Percentiles rank a stretch among this genome's conserved stretches.
Evolutionary conservation across 148 eudicot genomes (phyloP).

Genomic region (Rhododendron williamsianum): DNA sequence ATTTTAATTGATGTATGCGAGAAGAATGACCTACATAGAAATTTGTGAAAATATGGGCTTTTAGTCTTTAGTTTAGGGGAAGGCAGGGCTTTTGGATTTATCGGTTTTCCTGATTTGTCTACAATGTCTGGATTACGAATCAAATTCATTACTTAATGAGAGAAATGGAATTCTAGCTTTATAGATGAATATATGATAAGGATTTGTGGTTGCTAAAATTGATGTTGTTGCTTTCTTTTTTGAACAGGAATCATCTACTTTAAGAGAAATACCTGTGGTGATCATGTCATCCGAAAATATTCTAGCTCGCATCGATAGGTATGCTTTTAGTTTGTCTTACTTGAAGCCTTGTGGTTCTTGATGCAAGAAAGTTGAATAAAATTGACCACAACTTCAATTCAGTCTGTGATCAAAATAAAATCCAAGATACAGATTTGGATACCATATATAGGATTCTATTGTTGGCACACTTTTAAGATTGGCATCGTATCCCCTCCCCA

Average conservation of each 20-base stretch:
- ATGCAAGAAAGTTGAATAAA: background rate
- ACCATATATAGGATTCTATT: background rate
- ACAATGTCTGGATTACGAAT: background rate
- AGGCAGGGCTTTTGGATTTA: background rate
- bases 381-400: background rate
- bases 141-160: background rate
- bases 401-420: background rate
- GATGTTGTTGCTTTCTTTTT: constrained; percentile 5
- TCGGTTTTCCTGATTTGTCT: background rate
- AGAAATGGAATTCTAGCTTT: background rate
- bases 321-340: background rate
- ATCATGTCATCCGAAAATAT: constrained; percentile 67
- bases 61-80: background rate
- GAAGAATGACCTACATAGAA: too few relatives aligned
- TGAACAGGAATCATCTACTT: constrained; percentile 40
- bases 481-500: background rate
- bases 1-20: background rate
- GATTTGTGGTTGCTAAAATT: background rate
- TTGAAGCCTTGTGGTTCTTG: background rate
- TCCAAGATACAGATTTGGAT: background rate
- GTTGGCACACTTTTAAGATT: background rate
- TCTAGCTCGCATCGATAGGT: constrained; percentile 52
- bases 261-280: constrained; percentile 54
- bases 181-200: background rate
- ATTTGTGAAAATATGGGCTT: too few relatives aligned